Base-by-base conservation (phyloP, 257 asterid genomes). In the Fraxinus pennsylvanica region DNA sequence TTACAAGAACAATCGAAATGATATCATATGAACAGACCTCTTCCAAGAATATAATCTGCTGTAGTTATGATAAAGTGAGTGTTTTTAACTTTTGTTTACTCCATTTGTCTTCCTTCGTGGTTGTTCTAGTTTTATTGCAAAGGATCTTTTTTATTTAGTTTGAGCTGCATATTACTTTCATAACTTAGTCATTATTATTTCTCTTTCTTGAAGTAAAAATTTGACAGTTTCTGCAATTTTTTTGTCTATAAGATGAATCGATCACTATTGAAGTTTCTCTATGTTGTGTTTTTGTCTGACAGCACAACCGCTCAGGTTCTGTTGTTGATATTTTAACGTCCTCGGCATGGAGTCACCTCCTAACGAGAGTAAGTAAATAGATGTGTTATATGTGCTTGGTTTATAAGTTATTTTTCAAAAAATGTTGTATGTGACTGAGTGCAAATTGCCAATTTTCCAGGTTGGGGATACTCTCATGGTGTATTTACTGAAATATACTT, bases 381-480 rank as follows among this genome's bases (percentile, higher is more conserved):
- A 9, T 36, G 41, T 13, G 36, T 22, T 73, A 33, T 79, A 52
- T 50, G 68, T 57, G 35, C 67, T 54, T 57, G 29, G 35, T 21
- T 29, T 61, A 61, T 21, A 22, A 22, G 33, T 61, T 61, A 61
- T 25, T 22, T 22, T 27, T 63, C 3, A 17, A 12, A 63, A 63
- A 63, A 63, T 63, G 67, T n/a, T 6, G 32, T 45, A 35, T 54
- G 73, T 76, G 76, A 76, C 74, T 66, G 73, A 43, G 74, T 36
- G 71, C 76, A 66, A 71, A 78, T 78, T 81, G 30, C 72, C 72
- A 78, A 65, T 74, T 73, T 15, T 72, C 83, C 86, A 94, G 97
- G 89, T 92, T 71, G 97, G 98, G 77, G 97, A 92, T 80, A 80
- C 77, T 87, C 83, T 94, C 74, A 90, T 94, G 97, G 63, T 79